These are phyloP conservation scores for Poterioochromonas sp. DNA, from an alignment of 352 stramenopile genomes.

Conservation along the genomic window DNA sequence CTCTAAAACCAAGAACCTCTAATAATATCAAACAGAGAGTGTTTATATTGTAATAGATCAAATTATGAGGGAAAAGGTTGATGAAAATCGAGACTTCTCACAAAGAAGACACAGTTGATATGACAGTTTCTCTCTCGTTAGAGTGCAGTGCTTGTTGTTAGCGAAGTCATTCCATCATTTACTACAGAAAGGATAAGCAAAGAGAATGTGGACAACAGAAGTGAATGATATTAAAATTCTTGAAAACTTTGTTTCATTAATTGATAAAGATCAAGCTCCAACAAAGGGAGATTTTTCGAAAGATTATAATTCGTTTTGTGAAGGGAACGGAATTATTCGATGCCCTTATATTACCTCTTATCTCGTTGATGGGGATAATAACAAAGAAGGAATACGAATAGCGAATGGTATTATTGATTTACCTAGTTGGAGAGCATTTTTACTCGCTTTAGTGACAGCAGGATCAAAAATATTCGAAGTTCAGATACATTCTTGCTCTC, in stretches of 20 bases:
- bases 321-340: not conserved
- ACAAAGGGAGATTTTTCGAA: not conserved
- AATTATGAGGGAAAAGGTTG: too few relatives aligned
- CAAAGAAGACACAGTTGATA: too few relatives aligned
- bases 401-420: not conserved
- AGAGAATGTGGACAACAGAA: too few relatives aligned
- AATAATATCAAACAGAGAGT: too few relatives aligned
- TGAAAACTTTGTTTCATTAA: not conserved
- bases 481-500: not conserved
- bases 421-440: not conserved
- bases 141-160: too few relatives aligned
- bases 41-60: too few relatives aligned
- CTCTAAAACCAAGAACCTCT: too few relatives aligned
- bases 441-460: not conserved
- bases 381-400: not conserved
- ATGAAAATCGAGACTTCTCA: too few relatives aligned
- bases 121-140: too few relatives aligned
- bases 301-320: not conserved
- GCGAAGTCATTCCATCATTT: too few relatives aligned
- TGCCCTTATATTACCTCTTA: not conserved
- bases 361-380: not conserved
- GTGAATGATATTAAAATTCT: too few relatives aligned
- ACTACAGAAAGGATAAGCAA: too few relatives aligned
- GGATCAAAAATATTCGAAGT: constrained; percentile 24
- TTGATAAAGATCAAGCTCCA: not conserved